phyloP scores from a whole-genome alignment of 2,329 filamentous ascomycete species.

The Beauveria medogensis region DNA sequence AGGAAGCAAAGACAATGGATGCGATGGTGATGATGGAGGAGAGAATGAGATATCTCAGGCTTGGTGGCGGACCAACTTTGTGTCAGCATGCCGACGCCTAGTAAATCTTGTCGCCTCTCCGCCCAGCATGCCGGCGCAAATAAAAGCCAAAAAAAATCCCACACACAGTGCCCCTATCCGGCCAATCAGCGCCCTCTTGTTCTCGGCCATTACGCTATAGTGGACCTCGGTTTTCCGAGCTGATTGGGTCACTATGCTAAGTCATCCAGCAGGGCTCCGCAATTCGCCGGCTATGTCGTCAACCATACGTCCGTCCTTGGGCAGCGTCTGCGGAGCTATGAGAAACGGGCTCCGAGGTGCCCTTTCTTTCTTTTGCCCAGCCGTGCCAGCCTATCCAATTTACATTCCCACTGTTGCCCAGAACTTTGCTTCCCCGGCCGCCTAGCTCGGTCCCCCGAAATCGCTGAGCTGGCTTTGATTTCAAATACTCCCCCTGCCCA shows the following conservation, averaged over 20 bases:
- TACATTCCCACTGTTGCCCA: not conserved
- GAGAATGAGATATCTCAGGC: not conserved
- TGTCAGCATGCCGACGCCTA: not conserved
- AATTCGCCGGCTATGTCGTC: constrained; percentile 8
- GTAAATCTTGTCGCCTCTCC: constrained; percentile 3
- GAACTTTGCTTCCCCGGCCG: not conserved
- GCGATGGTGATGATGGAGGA: not conserved
- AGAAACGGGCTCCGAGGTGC: not conserved
- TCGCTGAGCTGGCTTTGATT: constrained; percentile 6
- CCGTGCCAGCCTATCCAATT: not conserved
- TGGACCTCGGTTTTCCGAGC: constrained; percentile 11
- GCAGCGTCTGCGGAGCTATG: not conserved
- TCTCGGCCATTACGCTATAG: constrained; percentile 16
- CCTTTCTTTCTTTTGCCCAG: not conserved
- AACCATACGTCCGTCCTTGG: not conserved
- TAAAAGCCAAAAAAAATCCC: constrained; percentile 12
- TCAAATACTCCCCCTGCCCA: constrained; percentile 2
- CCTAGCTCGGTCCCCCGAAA: constrained; percentile 2
- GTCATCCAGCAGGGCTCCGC: not conserved
- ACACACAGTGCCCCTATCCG: constrained; percentile 9
- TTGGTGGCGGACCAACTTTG: constrained; percentile 3
- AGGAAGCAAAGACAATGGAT: not conserved
- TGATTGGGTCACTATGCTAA: constrained; percentile 6
- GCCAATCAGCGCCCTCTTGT: constrained; percentile 22
- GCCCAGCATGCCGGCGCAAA: not conserved